phyloP scores from a whole-genome alignment of 2,329 filamentous ascomycete species.

The Trichoderma arundinaceum region DNA sequence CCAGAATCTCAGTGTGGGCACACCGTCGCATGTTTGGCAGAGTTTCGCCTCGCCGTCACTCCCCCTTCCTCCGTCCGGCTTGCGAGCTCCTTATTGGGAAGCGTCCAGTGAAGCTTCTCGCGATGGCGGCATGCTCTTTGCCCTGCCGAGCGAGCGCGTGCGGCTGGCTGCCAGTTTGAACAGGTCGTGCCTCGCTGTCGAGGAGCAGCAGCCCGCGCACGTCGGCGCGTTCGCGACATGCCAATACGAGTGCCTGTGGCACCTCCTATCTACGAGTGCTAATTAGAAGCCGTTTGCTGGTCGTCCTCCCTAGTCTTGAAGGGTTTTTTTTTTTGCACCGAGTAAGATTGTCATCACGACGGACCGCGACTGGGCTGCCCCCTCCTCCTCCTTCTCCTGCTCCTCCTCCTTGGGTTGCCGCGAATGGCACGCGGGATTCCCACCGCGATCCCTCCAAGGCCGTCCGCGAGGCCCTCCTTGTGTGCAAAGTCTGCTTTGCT shows the following conservation, averaged over 20 bases:
- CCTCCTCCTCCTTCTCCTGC: not conserved
- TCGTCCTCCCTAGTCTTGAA: constrained; percentile 16
- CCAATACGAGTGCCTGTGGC: not conserved
- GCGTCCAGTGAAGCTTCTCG: not conserved
- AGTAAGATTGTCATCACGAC: constrained; percentile 26
- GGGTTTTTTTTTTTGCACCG: constrained; percentile 5
- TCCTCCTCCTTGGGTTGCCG: constrained; percentile 11
- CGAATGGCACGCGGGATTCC: constrained; percentile 27
- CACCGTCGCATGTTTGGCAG: constrained; percentile 27
- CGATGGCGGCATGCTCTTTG: not conserved
- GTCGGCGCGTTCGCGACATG: not conserved
- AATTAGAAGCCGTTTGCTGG: not conserved
- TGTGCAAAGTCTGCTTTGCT: too few species aligned
- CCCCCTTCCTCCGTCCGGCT: too few species aligned
- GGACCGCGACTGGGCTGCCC: constrained; percentile 15
- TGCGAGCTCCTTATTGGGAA: too few species aligned
- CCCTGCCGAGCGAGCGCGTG: too few species aligned
- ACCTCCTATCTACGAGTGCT: not conserved
- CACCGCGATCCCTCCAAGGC: constrained; percentile 20
- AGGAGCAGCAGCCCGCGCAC: too few species aligned
- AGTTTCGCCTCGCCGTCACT: too few species aligned
- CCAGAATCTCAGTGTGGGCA: constrained; percentile 30
- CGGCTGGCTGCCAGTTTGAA: too few species aligned
- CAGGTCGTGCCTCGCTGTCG: too few species aligned
- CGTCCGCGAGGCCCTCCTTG: too few species aligned